Conservation (phyloP, 1,284 basidiomycete species). For the Butyriboletus pseudospeciosus region DNA sequence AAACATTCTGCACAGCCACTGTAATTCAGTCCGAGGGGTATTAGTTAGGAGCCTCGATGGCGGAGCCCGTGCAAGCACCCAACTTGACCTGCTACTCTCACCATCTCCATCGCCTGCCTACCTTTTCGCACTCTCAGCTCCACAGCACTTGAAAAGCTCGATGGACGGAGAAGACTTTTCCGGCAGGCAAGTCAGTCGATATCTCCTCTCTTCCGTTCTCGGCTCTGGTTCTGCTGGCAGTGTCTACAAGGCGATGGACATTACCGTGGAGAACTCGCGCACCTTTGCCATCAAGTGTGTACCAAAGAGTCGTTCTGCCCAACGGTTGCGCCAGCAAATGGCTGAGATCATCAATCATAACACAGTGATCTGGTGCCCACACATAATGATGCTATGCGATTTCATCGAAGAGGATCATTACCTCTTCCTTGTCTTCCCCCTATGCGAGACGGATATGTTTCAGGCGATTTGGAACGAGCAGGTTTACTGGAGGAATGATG, state of each 20-base stretch:
- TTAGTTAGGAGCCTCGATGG: neutral
- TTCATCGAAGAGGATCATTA: conserved; percentile 49
- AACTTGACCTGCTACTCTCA: neutral
- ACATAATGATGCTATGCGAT: conserved; percentile 52
- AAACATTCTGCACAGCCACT: neutral
- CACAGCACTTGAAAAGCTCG: neutral
- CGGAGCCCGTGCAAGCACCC: neutral
- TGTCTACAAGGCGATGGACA: conserved; percentile 16
- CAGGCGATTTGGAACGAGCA: conserved; percentile 44
- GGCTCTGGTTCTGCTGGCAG: conserved; percentile 10
- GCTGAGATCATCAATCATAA: conserved; percentile 57
- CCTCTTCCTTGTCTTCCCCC: conserved; percentile 55
- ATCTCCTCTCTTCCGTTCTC: conserved; percentile 3
- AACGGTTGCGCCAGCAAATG: conserved; percentile 50
- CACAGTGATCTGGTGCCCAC: conserved; percentile 45
- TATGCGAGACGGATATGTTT: conserved; percentile 60
- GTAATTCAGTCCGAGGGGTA: neutral
- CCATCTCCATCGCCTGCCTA: neutral
- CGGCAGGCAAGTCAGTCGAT: conserved; percentile 9
- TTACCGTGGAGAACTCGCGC: neutral
- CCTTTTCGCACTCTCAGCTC: neutral
- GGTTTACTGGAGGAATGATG: conserved; percentile 46
- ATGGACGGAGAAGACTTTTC: conserved; percentile 8
- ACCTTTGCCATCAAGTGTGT: conserved; percentile 71
- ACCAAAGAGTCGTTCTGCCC: conserved; percentile 43